phyloP scores from a whole-genome alignment of 2,329 filamentous ascomycete species.

The Bipolaris victoriae region DNA sequence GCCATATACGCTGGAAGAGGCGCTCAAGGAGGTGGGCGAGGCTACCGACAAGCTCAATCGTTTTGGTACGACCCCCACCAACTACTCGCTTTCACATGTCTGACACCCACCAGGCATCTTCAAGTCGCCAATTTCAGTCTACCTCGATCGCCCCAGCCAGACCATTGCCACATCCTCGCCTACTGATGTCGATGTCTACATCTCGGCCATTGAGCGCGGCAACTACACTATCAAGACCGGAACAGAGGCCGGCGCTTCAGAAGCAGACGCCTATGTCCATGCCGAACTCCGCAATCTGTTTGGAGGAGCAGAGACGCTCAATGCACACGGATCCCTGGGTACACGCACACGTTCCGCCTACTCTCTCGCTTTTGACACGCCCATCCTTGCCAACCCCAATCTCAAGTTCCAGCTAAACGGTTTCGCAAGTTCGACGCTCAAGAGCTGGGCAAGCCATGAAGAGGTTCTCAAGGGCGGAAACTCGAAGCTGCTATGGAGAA shows the following conservation, averaged over 20 bases:
- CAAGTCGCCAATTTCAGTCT: slow-evolving; percentile 80
- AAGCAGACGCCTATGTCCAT: slow-evolving; percentile 91
- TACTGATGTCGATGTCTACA: slow-evolving; percentile 80
- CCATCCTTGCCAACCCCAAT: slow-evolving; percentile 83
- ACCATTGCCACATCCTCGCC: slow-evolving; percentile 72
- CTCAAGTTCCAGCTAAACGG: slow-evolving; percentile 79
- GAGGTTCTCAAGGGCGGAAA: slow-evolving; percentile 82
- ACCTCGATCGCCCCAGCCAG: slow-evolving; percentile 76
- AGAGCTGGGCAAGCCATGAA: slow-evolving; percentile 93
- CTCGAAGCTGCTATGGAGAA: slow-evolving; percentile 77
- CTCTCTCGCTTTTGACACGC: slow-evolving; percentile 82
- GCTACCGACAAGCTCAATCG: slow-evolving; percentile 76
- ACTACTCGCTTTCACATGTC: slow-evolving; percentile 5
- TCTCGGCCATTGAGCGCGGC: slow-evolving; percentile 79
- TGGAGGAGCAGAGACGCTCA: slow-evolving; percentile 88
- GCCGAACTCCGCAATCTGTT: slow-evolving; percentile 89
- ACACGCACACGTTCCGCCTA: slow-evolving; percentile 92
- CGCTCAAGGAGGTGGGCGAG: slow-evolving; percentile 70
- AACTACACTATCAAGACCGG: slow-evolving; percentile 90
- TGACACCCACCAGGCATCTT: slow-evolving; percentile 73
- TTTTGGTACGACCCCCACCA: slow-evolving; percentile 66
- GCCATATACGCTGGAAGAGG: slow-evolving; percentile 79
- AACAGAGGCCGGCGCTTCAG: slow-evolving; percentile 90
- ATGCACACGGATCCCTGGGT: slow-evolving; percentile 84
- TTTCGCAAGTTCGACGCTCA: slow-evolving; percentile 82